Base-by-base conservation (phyloP, 2,329 filamentous ascomycete species). In the Canariomyces notabilis region DNA sequence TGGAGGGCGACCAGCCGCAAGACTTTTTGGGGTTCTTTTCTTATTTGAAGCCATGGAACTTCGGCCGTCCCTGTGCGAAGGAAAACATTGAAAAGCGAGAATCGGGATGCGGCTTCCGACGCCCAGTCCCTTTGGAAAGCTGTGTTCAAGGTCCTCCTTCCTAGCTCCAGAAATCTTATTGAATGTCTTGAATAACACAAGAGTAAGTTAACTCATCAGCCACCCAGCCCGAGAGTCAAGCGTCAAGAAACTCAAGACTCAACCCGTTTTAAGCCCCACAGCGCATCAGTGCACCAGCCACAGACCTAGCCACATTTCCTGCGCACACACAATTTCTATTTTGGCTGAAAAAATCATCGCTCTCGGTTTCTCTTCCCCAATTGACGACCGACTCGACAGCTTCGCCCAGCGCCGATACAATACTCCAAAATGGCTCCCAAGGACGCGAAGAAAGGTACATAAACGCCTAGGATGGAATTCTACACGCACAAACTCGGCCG, bases 1-100 rank as follows among this genome's bases (percentile, higher is more conserved):
- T 8, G 80, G 80, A 3, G 78, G 77, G n/a, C 81, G 73, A 12
- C 80, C 76, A 18, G 69, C 68, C 23, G 73, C 64, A 31, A 79
- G 58, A 32, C 67, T 75, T 55, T 73, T 77, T 4, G 64, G 50
- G 12, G 41, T 48, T 3, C 56, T 52, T 45, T 67, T 67, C 43
- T 68, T 57, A 37, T 73, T 78, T 38, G 64, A 69, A 9, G 67
- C 69, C 75, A 80, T 80, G 2, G 14, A 34, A 23, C 38, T n/a
- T n/a, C n/a, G n/a, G n/a, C n/a, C n/a, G n/a, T n/a, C n/a, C n/a
- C n/a, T n/a, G n/a, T n/a, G n/a, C n/a, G n/a, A n/a, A n/a, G n/a
- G n/a, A n/a, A n/a, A n/a, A n/a, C n/a, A n/a, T n/a, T n/a, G n/a
- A n/a, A n/a, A n/a, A n/a, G n/a, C n/a, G n/a, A n/a, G n/a, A n/a